Percentiles rank a stretch among this genome's conserved stretches.
Conservation (phyloP, 2,329 filamentous ascomycete genomes). For the Aspergillus intermedius region DNA sequence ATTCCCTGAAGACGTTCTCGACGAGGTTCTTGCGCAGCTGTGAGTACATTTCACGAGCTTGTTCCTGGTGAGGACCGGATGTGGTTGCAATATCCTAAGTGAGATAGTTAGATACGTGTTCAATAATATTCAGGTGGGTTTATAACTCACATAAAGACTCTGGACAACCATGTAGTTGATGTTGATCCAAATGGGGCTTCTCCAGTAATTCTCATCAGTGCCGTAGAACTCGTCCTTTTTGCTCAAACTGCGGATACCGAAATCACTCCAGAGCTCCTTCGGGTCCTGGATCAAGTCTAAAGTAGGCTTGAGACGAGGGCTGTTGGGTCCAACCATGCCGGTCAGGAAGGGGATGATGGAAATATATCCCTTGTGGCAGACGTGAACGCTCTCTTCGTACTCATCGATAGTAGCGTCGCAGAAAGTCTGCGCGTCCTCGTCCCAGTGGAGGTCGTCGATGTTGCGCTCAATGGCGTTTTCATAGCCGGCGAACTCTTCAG, state of each 20-base stretch:
- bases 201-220: slow-evolving; percentile 95
- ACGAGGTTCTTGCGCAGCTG: slow-evolving; percentile 77
- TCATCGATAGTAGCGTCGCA: slow-evolving; percentile 95
- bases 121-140: not conserved
- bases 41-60: slow-evolving; percentile 68
- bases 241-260: slow-evolving; percentile 85
- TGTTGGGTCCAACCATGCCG: slow-evolving; percentile 68
- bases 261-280: slow-evolving; percentile 80
- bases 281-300: slow-evolving; percentile 74
- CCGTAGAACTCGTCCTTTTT: slow-evolving; percentile 76
- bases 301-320: slow-evolving; percentile 65
- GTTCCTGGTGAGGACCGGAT: slow-evolving; percentile 59
- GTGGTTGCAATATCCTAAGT: slow-evolving; percentile 57
- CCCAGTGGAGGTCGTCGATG: slow-evolving; percentile 91
- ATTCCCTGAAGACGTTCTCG: slow-evolving; percentile 78
- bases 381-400: slow-evolving; percentile 80
- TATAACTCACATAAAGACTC: slow-evolving; percentile 66
- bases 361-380: slow-evolving; percentile 96
- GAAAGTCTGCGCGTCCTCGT: slow-evolving; percentile 69
- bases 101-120: slow-evolving; percentile 10
- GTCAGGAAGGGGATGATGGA: slow-evolving; percentile 88
- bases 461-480: slow-evolving; percentile 75
- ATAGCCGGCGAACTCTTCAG: slow-evolving; percentile 62
- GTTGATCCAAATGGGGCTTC: slow-evolving; percentile 89
- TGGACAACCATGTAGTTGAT: slow-evolving; percentile 86